A percentile compares a stretch with the other conserved stretches of the same genome.
Conservation (phyloP, 768 basidiomycete species). For the Calocera viscosa region DNA sequence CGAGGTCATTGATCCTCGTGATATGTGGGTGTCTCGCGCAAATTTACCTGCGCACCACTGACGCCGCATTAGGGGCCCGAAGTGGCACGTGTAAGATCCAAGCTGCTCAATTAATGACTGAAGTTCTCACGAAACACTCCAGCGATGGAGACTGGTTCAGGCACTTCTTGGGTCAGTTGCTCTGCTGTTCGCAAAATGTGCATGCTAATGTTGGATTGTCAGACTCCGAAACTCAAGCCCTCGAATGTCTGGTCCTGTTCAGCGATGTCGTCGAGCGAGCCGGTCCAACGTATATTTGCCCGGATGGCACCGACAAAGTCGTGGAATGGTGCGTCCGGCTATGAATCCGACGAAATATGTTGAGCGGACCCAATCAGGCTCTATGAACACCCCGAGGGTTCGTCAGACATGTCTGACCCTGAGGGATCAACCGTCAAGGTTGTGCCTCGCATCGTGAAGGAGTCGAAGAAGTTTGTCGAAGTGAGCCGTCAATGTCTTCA, state of each 20-base stretch:
- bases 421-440: background rate
- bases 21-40: conserved; percentile 24
- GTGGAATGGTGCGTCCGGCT: conserved; percentile 17
- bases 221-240: conserved; percentile 4
- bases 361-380: background rate
- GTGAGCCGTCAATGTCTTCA: background rate
- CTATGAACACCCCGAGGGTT: background rate
- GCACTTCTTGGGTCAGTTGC: background rate
- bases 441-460: background rate
- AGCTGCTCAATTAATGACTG: background rate
- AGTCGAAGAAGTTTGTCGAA: background rate
- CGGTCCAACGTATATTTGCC: conserved; percentile 49
- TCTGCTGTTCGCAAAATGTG: background rate
- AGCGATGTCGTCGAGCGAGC: conserved; percentile 43
- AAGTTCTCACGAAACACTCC: conserved; percentile 31
- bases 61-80: background rate
- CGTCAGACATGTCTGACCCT: background rate
- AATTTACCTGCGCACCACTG: background rate
- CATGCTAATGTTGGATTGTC: background rate
- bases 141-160: conserved; percentile 19
- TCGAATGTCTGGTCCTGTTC: conserved; percentile 28
- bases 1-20: conserved; percentile 31
- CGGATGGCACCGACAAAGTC: conserved; percentile 36
- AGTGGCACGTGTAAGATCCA: background rate
- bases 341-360: background rate